Conservation (phyloP, 2,329 filamentous ascomycete genomes). For the Aspergillus ochraceus region DNA sequence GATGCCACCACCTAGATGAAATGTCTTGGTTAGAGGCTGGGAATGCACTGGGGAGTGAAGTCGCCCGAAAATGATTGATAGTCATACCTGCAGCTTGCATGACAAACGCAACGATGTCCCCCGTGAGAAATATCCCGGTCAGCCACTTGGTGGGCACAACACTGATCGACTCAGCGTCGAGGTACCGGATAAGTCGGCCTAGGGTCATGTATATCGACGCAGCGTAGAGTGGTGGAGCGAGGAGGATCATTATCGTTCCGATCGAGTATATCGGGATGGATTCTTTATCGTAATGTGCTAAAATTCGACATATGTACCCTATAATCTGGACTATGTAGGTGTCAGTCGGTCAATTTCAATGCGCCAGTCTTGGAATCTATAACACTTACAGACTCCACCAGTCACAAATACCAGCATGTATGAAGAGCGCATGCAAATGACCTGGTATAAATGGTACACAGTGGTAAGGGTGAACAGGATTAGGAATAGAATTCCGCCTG, state of each 20-base stretch:
- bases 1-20: slow-evolving; percentile 1
- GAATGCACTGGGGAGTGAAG: background rate
- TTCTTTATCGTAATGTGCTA: background rate
- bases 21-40: background rate
- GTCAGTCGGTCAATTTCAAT: background rate
- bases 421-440: background rate
- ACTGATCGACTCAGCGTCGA: background rate
- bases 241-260: background rate
- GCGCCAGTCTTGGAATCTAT: too few species aligned
- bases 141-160: background rate
- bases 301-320: background rate
- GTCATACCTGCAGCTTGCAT: background rate
- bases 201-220: background rate
- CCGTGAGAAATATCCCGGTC: background rate
- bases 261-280: background rate
- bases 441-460: background rate
- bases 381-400: background rate
- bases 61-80: background rate
- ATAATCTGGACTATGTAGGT: background rate
- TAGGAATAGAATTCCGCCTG: background rate
- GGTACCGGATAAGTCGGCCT: background rate
- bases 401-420: slow-evolving; percentile 2
- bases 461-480: background rate
- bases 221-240: background rate
- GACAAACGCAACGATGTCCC: background rate